Percentiles rank a stretch among this genome's conserved stretches.
phyloP scores from a whole-genome alignment of 495 filamentous ascomycete genomes.

The Aspergillus baeticus region DNA sequence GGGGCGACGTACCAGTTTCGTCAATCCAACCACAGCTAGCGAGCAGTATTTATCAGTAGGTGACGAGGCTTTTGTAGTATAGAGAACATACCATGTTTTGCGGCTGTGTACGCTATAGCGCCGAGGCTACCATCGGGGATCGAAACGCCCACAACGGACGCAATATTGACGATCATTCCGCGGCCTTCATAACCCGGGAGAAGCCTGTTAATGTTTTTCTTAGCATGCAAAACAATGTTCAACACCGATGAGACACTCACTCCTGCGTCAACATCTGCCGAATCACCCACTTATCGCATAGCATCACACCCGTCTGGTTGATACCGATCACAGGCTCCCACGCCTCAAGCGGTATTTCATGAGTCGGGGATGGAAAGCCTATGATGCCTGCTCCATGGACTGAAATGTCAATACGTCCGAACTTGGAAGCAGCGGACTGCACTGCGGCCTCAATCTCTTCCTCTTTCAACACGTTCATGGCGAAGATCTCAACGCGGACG shows the following conservation, averaged over 20 bases:
- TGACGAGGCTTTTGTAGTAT: neutral
- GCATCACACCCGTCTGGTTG: slow-evolving; percentile 48
- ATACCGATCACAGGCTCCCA: slow-evolving; percentile 42
- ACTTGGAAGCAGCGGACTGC: slow-evolving; percentile 20
- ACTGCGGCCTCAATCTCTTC: slow-evolving; percentile 19
- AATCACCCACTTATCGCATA: slow-evolving; percentile 47
- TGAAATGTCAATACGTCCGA: slow-evolving; percentile 51
- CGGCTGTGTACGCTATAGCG: slow-evolving; percentile 35
- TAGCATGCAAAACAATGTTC: neutral
- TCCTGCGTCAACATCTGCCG: slow-evolving; percentile 51
- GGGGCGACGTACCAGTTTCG: slow-evolving; percentile 28
- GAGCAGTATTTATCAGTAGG: neutral
- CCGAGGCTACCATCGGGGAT: slow-evolving; percentile 20
- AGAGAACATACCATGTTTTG: slow-evolving; percentile 40
- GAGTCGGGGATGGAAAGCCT: slow-evolving; percentile 23
- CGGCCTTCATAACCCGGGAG: slow-evolving; percentile 21
- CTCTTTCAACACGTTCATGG: slow-evolving; percentile 25
- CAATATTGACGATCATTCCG: slow-evolving; percentile 32
- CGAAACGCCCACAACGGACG: slow-evolving; percentile 28
- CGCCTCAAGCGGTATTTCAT: slow-evolving; percentile 32
- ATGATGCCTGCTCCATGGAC: slow-evolving; percentile 47
- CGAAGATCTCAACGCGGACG: slow-evolving; percentile 13
- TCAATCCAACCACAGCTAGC: slow-evolving; percentile 38
- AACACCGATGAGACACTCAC: slow-evolving; percentile 9
- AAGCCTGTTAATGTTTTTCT: slow-evolving; percentile 9